phyloP scores from a whole-genome alignment of 441 rosid genomes.

The Adansonia rubrostipa region DNA sequence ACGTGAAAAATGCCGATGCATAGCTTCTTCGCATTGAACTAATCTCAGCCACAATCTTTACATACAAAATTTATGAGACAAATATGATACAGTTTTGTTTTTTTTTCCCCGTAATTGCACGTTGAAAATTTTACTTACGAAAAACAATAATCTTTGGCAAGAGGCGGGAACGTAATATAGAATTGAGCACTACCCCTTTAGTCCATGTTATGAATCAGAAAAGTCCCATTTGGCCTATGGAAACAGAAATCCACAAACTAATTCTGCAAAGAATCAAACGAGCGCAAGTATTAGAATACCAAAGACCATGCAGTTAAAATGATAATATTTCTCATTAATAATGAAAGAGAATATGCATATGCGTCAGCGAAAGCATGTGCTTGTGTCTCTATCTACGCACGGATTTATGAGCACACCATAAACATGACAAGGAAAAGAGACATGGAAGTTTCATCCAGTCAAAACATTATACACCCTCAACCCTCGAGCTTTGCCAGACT shows the following conservation, averaged over 20 bases:
- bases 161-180: too few relatives aligned
- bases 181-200: too few relatives aligned
- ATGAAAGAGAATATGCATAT: neutral
- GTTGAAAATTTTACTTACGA: neutral
- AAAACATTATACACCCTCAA: neutral
- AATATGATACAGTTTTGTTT: too few relatives aligned
- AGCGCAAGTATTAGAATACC: neutral
- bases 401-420: neutral
- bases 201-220: conserved; percentile 20
- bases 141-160: neutral
- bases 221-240: conserved; percentile 31
- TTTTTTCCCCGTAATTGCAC: too few relatives aligned
- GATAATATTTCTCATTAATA: neutral
- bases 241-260: conserved; percentile 40
- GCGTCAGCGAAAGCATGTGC: neutral
- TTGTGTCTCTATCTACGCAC: neutral
- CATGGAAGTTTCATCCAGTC: neutral
- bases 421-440: neutral
- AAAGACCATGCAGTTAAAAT: neutral
- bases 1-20: too few relatives aligned
- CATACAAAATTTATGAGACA: too few relatives aligned
- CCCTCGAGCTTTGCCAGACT: conserved; percentile 1
- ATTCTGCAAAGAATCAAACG: conserved; percentile 39
- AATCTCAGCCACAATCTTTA: too few relatives aligned
- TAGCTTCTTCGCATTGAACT: too few relatives aligned